Base-by-base conservation (phyloP, 108 stramenopile species). In the Cylindrotheca fusiformis region DNA sequence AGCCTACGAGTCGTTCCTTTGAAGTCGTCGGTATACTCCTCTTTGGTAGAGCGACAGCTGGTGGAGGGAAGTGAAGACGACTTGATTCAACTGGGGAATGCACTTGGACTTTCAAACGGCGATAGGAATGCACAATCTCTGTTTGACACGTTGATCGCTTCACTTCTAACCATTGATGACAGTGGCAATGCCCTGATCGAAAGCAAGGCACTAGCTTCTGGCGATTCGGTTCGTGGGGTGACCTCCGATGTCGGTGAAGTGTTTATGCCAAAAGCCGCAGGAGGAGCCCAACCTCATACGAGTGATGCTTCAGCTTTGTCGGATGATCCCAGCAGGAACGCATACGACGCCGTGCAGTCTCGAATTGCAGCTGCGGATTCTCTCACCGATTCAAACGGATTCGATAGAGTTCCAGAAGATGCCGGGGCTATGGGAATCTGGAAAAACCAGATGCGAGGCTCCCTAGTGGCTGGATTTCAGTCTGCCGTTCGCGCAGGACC, bases 381-480 rank as follows among this genome's bases (percentile, higher is more conserved):
- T 21, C 48, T 1, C 50, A 52, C 19, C 32, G 48, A n/a, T 3
- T 32, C 52, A 36, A 47, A 51, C 44, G 48, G n/a, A 50, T 44
- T 50, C 47, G 31, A 61, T 28, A 56, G 56, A 6, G 12, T 12
- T 23, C 46, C 55, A 8, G 57, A 61, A 31, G 81, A 85, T 64
- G 52, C 56, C 44, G 69, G 63, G 0, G 90, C 90, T 23, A 44
- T 77, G 20, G 51, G 67, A 56, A 78, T 82, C 32, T 93, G 92
- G 92, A 75, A 67, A 49, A 58, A 73, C 24, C 77, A 93, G 52
- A 81, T 93, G 85, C 65, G 71, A 57, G 86, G 86, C 21, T 90
- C 88, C 1, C 64, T 72, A 6, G 71, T 84, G 53, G 91, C 89
- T 19, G 95, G 93, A 26, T 96, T 94, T 68, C 87, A 91, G 58